Percentiles rank a stretch among this genome's conserved stretches.
Evolutionary conservation across 345 rosid genomes (phyloP).

Genomic region (Hypericum androsaemum): DNA sequence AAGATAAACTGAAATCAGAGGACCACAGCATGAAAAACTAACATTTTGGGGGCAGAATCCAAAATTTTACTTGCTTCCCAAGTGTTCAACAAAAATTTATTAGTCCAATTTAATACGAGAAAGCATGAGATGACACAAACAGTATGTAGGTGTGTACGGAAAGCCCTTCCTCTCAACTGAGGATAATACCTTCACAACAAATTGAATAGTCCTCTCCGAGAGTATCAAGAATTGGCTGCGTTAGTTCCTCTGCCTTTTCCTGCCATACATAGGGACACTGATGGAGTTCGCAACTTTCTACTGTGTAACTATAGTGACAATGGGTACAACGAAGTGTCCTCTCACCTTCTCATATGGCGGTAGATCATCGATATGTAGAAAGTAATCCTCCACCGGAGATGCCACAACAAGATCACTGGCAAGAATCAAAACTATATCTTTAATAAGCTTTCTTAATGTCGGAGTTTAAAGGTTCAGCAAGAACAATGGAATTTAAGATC

Average conservation of each 20-base stretch:
- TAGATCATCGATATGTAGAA: conserved; percentile 68
- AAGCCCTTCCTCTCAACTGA: background rate
- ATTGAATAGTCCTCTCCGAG: conserved; percentile 70
- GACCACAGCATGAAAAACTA: no score
- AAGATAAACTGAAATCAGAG: conserved; percentile 2
- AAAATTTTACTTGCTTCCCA: no score
- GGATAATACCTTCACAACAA: conserved; percentile 62
- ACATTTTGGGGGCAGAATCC: background rate
- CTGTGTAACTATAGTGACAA: background rate
- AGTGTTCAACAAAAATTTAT: no score
- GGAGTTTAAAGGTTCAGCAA: no score
- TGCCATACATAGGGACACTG: conserved; percentile 16
- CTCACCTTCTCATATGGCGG: conserved; percentile 55
- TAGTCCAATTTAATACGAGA: no score
- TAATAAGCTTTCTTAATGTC: no score
- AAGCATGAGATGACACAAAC: no score
- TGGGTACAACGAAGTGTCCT: conserved; percentile 4
- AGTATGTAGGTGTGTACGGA: background rate
- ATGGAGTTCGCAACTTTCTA: conserved; percentile 4
- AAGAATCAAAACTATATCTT: conserved; percentile 17
- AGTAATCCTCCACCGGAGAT: conserved; percentile 88
- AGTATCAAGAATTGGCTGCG: conserved; percentile 57
- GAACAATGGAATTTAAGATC: background rate
- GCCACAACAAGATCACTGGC: conserved; percentile 89
- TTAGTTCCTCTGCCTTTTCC: conserved; percentile 55